Evolutionary conservation across 2,329 filamentous ascomycete species (phyloP).

Genomic region (Scopulariopsis brevicaulis): DNA sequence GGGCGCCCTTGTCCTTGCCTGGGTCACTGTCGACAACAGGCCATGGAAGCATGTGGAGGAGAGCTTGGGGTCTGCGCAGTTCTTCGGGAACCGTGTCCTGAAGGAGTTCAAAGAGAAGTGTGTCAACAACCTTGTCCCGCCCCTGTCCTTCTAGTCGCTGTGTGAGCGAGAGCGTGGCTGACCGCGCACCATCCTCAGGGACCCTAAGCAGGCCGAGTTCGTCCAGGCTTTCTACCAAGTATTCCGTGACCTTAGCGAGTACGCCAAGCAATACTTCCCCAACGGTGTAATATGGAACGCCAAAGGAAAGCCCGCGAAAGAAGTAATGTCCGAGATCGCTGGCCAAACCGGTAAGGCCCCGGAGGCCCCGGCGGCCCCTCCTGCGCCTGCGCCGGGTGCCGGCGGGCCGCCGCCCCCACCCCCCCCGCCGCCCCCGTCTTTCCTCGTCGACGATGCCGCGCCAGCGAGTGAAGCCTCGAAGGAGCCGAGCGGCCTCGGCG

Average conservation of each 20-base stretch:
- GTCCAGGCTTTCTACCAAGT: conserved; percentile 86
- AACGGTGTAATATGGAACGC: conserved; percentile 81
- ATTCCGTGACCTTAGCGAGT: conserved; percentile 72
- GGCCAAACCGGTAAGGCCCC: conserved; percentile 11
- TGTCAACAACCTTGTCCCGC: conserved; percentile 4
- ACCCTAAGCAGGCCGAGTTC: conserved; percentile 74
- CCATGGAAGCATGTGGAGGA: conserved; percentile 81
- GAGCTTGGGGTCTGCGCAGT: conserved; percentile 72
- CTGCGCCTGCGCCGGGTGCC: conserved; percentile 16
- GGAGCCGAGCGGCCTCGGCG: conserved; percentile 55
- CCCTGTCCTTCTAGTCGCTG: neutral
- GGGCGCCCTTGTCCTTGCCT: conserved; percentile 79
- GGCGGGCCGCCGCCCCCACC: conserved; percentile 50
- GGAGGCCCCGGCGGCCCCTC: conserved; percentile 28
- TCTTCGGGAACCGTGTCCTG: conserved; percentile 88
- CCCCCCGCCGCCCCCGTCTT: conserved; percentile 58
- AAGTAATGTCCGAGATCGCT: conserved; percentile 48
- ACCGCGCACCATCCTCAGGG: conserved; percentile 35
- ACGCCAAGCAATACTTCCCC: conserved; percentile 73
- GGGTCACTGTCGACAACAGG: conserved; percentile 76
- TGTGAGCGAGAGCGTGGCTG: neutral
- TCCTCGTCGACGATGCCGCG: conserved; percentile 41
- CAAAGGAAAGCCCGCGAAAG: conserved; percentile 59
- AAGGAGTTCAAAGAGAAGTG: conserved; percentile 74
- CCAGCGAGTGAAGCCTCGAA: conserved; percentile 14